Evolutionary conservation across 2,329 filamentous ascomycete genomes (phyloP), one percentile per base, ranked within the genome.

Genomic region (Anisogramma anomala): DNA sequence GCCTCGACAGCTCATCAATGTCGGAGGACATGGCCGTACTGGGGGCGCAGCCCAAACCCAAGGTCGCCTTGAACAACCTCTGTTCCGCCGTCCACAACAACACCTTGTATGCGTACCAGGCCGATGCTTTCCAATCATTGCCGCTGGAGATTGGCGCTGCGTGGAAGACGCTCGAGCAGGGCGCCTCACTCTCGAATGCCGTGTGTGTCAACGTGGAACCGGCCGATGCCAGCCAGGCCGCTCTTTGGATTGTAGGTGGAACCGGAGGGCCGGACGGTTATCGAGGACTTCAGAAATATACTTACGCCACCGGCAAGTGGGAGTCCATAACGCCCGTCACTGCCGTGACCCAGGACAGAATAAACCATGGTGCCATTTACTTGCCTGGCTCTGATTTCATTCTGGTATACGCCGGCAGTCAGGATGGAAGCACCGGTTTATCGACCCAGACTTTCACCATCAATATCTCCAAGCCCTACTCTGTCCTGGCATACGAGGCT

Each of bases 21-120:
- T 36, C 39, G 14, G 17, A 17, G 9, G n/a, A n/a, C n/a, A n/a
- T n/a, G n/a, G n/a, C n/a, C n/a, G n/a, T n/a, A n/a, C 31, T 37
- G 34, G 17, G 20, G 22, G 37, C 41, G 25, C 45, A 47, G 35
- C 85, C 86, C 36, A 64, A 77, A 55, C 86, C 87, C 39, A 66
- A 73, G 39, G 71, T 77, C 56, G 67, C 79, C 48, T 66, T 95
- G 58, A 74, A 78, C 59, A 77, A 80, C 61, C 79, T 84, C 54
- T 96, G 89, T 63, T 86, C 87, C 43, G 76, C 82, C 55, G 72
- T 95, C 47, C 70, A 84, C 65, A 70, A 87, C 56, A 79, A 87
- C 59, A 86, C 79, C 10, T 75, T 96, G 39, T 96, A 93, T 65
- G 79, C 83, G 33, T 94, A 85, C 59, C 84, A 85, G 5, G 63